Evolutionary conservation across 345 rosid genomes (phyloP), one percentile per base, ranked within the genome.

Genomic region (Boechera divaricarpa): DNA sequence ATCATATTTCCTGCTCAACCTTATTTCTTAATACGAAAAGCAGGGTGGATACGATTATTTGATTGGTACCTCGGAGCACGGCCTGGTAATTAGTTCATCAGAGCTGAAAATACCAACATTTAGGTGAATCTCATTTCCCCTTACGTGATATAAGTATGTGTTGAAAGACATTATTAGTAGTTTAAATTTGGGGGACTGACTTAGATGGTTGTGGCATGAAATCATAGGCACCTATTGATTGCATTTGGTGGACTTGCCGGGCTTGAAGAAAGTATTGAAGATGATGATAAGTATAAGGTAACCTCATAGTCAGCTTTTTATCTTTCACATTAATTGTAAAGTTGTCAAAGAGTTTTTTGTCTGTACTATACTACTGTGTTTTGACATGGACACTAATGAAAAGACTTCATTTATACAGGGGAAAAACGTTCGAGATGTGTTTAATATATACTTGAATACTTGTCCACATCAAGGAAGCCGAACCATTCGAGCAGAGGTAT

Each of bases 41-140:
- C 83, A 91, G 99, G 97, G 87, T 87, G 98, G 99, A 33, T 95
- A 92, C 75, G 97, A 92, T 83, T 81, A 88, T 81, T 73, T 84
- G 74, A 87, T 95, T 32, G 97, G 99, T 71, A 93, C 98, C 38
- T 95, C 99, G n/a, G 98, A 95, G 89, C 98, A 95, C 68, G 99
- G 99, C 51, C 69, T 73, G n/a, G 72, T 80, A 49, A 69, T 90
- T 64, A 86, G 80, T 48, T 81, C 98, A 74, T 89, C 96, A 18
- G 85, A 93, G 79, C 90, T 92, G 38, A 76, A 64, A 39, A 72
- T 95, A 80, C 96, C 96, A 33, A 55, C 77, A 52, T 91, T 87
- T 85, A 88, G 94, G 99, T 92, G 24, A 72, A 29, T 63, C 7
- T 71, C 67, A 29, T 62, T 11, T 6, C 13, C n/a, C 33, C 28